Conservation (phyloP, 345 rosid genomes). For the Camelina hispida region DNA sequence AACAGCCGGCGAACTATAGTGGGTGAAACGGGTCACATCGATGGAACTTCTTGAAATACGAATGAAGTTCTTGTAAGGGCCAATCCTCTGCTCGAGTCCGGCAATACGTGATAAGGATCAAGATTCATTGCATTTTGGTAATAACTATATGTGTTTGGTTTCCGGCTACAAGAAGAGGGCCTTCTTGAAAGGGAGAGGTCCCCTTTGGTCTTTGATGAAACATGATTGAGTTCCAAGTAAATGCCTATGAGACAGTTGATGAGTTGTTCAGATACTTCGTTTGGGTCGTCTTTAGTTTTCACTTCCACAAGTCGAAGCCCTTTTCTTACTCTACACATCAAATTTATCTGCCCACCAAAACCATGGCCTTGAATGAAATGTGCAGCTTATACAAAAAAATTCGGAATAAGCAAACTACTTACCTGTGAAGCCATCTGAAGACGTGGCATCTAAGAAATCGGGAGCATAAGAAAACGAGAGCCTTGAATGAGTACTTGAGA, state of each 20-base stretch:
- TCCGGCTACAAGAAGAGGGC: constrained; percentile 36
- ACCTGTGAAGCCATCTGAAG: constrained; percentile 56
- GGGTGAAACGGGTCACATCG: constrained; percentile 52
- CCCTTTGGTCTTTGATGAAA: constrained; percentile 46
- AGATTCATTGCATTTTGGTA: constrained; percentile 53
- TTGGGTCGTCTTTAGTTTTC: constrained; percentile 59
- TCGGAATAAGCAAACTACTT: constrained; percentile 34
- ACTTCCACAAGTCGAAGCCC: constrained; percentile 45
- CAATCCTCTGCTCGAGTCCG: constrained; percentile 66
- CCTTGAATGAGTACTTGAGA: constrained; percentile 53
- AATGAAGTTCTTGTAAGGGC: constrained; percentile 80
- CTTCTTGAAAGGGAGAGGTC: constrained; percentile 43
- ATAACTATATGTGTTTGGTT: constrained; percentile 38
- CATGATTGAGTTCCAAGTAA: constrained; percentile 68
- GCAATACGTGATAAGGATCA: constrained; percentile 70
- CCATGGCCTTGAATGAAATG: constrained; percentile 5
- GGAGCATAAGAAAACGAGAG: constrained; percentile 60
- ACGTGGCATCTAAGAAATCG: constrained; percentile 52
- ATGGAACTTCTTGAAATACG: constrained; percentile 66
- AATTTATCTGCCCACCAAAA: constrained; percentile 46
- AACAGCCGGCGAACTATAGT: constrained; percentile 48
- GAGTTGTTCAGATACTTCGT: constrained; percentile 75
- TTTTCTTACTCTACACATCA: constrained; percentile 49
- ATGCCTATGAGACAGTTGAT: constrained; percentile 68
- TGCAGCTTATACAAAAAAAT: constrained; percentile 9